phyloP scores from a whole-genome alignment of 768 basidiomycete species.

The Russula ochroleuca region DNA sequence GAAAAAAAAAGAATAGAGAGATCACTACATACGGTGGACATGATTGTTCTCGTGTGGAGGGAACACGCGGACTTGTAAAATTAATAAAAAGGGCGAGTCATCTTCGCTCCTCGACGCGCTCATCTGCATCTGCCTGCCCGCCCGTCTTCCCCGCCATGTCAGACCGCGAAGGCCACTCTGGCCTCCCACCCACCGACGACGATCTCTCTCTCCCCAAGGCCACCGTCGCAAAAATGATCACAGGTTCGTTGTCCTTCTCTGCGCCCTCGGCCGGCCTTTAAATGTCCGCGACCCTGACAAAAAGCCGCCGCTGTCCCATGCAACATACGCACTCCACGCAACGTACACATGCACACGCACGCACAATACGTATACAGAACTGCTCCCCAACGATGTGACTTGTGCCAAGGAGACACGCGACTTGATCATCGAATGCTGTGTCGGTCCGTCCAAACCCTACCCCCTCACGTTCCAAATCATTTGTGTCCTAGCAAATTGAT shows the following conservation, averaged over 20 bases:
- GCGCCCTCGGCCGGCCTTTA: constrained; percentile 6
- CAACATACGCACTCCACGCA: neutral
- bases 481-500: neutral
- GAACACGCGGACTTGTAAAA: constrained; percentile 40
- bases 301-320: neutral
- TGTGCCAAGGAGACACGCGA: constrained; percentile 97
- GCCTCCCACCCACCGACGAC: constrained; percentile 69
- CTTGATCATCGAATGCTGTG: constrained; percentile 96
- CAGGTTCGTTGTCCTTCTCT: constrained; percentile 49
- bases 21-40: constrained; percentile 54
- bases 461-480: neutral
- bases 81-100: neutral
- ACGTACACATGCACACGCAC: no score
- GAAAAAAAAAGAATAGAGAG: neutral
- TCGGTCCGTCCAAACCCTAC: constrained; percentile 62
- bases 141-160: constrained; percentile 55
- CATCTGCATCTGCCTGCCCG: neutral
- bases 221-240: constrained; percentile 95
- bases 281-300: constrained; percentile 17
- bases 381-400: constrained; percentile 80
- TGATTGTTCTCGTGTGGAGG: constrained; percentile 41
- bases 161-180: constrained; percentile 77
- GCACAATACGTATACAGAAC: constrained; percentile 48
- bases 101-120: neutral
- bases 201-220: constrained; percentile 95